phyloP scores from a whole-genome alignment of 495 filamentous ascomycete species.

The Penicillium parvum region DNA sequence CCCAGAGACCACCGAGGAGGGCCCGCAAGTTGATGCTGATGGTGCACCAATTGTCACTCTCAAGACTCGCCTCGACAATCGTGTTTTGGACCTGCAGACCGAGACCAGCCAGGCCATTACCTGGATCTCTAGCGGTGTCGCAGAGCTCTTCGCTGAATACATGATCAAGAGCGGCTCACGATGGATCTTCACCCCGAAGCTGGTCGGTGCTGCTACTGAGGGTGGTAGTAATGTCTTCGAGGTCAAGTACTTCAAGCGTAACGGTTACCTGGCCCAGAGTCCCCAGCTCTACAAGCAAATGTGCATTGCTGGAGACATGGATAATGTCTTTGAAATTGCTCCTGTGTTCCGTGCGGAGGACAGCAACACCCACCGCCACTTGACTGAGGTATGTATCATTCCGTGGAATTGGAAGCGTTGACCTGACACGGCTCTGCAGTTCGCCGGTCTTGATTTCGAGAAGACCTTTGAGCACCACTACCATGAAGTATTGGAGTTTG shows the following conservation, averaged over 20 bases:
- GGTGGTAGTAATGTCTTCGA: constrained; percentile 93
- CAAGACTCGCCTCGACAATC: constrained; percentile 79
- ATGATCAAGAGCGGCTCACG: constrained; percentile 72
- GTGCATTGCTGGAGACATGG: constrained; percentile 87
- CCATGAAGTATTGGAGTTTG: constrained; percentile 74
- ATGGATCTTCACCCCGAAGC: constrained; percentile 83
- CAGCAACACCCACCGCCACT: constrained; percentile 90
- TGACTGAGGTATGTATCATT: constrained; percentile 68
- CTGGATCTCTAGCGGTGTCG: constrained; percentile 75
- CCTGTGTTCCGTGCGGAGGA: constrained; percentile 97
- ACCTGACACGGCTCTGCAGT: constrained; percentile 51
- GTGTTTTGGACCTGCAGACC: constrained; percentile 84
- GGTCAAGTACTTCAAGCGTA: constrained; percentile 82
- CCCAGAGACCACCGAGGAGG: constrained; percentile 44
- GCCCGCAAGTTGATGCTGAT: constrained; percentile 41
- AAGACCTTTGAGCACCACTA: constrained; percentile 91
- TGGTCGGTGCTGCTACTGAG: constrained; percentile 87
- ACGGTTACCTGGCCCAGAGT: constrained; percentile 84
- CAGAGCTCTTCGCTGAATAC: constrained; percentile 75
- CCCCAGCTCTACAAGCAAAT: constrained; percentile 97
- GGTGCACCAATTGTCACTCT: constrained; percentile 62
- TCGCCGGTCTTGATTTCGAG: constrained; percentile 94
- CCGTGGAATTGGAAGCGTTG: not conserved
- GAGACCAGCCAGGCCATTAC: constrained; percentile 84
- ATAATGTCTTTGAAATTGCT: constrained; percentile 83